Evolutionary conservation across 179 eudicot species (phyloP).

Genomic region (Spinacia oleracea): DNA sequence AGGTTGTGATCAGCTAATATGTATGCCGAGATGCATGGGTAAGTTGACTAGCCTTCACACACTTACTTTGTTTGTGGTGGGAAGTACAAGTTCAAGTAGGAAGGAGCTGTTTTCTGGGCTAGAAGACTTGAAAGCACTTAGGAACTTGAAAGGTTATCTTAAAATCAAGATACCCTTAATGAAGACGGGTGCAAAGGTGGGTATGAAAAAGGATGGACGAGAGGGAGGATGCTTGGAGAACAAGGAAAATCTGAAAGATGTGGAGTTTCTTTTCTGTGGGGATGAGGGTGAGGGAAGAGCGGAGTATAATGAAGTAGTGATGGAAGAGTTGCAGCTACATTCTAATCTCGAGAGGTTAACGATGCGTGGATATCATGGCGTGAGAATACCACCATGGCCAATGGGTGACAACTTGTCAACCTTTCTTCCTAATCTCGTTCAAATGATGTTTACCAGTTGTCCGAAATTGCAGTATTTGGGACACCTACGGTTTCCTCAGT

Average conservation of each 20-base stretch:
- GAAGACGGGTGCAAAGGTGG: neutral
- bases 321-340: neutral
- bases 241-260: neutral
- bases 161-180: no score
- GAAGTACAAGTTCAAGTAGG: neutral
- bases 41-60: constrained; percentile 25
- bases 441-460: no score
- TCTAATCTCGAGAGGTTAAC: neutral
- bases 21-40: constrained; percentile 22
- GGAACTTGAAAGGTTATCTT: neutral
- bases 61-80: constrained; percentile 23
- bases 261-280: neutral
- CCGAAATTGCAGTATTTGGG: neutral
- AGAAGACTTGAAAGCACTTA: neutral
- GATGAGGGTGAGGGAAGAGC: neutral
- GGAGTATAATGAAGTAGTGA: neutral
- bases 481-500: neutral
- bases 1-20: neutral
- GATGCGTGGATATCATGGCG: neutral
- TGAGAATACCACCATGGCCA: neutral
- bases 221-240: neutral
- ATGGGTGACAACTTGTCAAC: neutral
- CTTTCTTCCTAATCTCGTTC: neutral
- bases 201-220: neutral
- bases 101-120: neutral